phyloP scores from a whole-genome alignment of 2,329 filamentous ascomycete genomes.

The Penicillium sp. region DNA sequence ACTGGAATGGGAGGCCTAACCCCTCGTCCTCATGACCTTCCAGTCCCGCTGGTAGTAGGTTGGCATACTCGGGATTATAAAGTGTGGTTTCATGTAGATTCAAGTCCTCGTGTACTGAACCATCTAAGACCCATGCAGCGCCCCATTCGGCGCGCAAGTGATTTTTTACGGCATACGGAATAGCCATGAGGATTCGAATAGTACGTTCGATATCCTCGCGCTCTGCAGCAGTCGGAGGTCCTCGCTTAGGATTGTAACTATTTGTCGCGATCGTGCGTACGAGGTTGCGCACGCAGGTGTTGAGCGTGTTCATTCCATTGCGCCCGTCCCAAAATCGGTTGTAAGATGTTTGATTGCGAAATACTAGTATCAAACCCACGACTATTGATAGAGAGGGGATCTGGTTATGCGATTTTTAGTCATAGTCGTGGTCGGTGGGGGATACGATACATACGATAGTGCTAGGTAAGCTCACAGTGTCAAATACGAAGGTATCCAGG shows the following conservation, averaged over 20 bases:
- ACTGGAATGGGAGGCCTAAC: slow-evolving; percentile 59
- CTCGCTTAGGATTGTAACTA: slow-evolving; percentile 35
- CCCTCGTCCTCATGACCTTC: slow-evolving; percentile 59
- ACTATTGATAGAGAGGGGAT: slow-evolving; percentile 64
- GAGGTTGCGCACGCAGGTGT: slow-evolving; percentile 60
- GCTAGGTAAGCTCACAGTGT: slow-evolving; percentile 55
- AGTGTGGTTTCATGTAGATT: slow-evolving; percentile 31
- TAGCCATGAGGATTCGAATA: slow-evolving; percentile 59
- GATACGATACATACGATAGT: slow-evolving; percentile 50
- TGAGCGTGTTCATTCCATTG: slow-evolving; percentile 56
- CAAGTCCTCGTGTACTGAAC: slow-evolving; percentile 30
- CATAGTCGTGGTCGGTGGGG: background rate
- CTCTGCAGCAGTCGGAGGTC: slow-evolving; percentile 45
- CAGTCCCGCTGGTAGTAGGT: slow-evolving; percentile 51
- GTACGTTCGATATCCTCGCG: slow-evolving; percentile 58
- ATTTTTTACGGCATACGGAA: slow-evolving; percentile 64
- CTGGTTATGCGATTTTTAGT: slow-evolving; percentile 27
- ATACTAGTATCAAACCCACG: slow-evolving; percentile 66
- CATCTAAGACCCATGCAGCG: slow-evolving; percentile 40
- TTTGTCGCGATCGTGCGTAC: slow-evolving; percentile 57
- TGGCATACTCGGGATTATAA: slow-evolving; percentile 51
- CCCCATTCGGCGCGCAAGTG: slow-evolving; percentile 64
- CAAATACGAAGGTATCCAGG: slow-evolving; percentile 53
- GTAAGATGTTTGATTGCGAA: slow-evolving; percentile 64
- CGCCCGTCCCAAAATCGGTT: slow-evolving; percentile 64